phyloP scores from a whole-genome alignment of 2,329 filamentous ascomycete species.

The Emmonsia crescens region DNA sequence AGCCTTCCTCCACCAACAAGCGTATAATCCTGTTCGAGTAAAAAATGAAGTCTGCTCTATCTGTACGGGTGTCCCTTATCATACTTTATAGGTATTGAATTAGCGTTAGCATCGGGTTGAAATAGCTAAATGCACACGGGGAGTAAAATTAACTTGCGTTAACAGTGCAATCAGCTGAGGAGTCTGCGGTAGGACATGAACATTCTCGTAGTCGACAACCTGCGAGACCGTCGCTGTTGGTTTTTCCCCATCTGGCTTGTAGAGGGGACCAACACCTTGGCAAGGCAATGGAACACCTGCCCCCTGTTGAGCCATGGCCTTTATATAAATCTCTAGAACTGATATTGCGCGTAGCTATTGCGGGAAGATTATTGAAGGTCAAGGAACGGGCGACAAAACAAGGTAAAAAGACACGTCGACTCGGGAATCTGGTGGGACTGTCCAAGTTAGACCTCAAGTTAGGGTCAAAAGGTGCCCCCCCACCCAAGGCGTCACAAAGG shows the following conservation, averaged over 20 bases:
- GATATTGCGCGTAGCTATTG: neutral
- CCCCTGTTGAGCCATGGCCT: constrained; percentile 5
- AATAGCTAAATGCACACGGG: neutral
- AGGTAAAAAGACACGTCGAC: neutral
- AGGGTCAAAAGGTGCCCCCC: neutral
- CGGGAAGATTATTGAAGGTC: neutral
- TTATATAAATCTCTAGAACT: neutral
- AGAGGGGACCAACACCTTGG: constrained; percentile 64
- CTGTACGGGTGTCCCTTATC: constrained; percentile 84
- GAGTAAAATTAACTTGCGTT: constrained; percentile 57
- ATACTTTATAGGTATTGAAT: constrained; percentile 49
- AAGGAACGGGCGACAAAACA: neutral
- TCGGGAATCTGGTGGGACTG: neutral
- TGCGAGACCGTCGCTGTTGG: constrained; percentile 83
- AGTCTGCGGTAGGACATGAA: constrained; percentile 82
- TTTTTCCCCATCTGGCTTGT: constrained; percentile 64
- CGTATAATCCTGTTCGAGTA: constrained; percentile 98
- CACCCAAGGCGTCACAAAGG: neutral
- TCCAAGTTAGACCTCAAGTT: neutral
- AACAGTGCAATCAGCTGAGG: constrained; percentile 94
- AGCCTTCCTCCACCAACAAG: constrained; percentile 86
- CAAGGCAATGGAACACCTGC: constrained; percentile 3
- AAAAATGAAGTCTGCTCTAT: constrained; percentile 95
- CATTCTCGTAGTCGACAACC: constrained; percentile 69
- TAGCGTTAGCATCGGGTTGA: neutral